phyloP scores from a whole-genome alignment of 176 grass and related monocot genomes.

The Ampelocalamus luodianensis region DNA sequence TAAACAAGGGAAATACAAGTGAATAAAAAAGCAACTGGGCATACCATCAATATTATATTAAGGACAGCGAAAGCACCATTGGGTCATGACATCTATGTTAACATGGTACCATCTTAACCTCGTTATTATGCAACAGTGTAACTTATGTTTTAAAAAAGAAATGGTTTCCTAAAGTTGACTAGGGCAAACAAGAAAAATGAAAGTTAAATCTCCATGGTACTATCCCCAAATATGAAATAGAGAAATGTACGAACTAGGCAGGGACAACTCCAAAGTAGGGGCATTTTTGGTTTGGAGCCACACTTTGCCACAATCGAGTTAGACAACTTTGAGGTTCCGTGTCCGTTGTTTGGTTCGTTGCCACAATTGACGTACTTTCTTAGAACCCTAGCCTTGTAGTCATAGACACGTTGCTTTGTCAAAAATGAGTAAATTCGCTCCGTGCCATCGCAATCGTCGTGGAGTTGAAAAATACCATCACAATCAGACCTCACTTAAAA shows the following conservation, averaged over 20 bases:
- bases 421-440: neutral
- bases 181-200: conserved; percentile 1
- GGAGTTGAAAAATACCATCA: neutral
- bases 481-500: neutral
- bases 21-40: neutral
- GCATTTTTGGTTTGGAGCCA: neutral
- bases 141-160: neutral
- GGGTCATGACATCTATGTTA: neutral
- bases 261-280: neutral
- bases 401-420: neutral
- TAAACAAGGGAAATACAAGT: neutral
- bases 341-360: neutral
- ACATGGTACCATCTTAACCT: neutral
- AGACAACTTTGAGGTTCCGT: neutral
- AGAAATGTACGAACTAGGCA: conserved; percentile 16
- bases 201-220: neutral
- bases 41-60: conserved; percentile 4
- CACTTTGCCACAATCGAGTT: neutral
- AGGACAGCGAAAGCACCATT: neutral
- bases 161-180: neutral
- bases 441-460: neutral
- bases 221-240: conserved; percentile 24
- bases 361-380: neutral
- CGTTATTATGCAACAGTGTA: neutral
- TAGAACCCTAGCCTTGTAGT: neutral